Evolutionary conservation across 352 stramenopile genomes (phyloP), one percentile per base, ranked within the genome.

Genomic region (Globisporangium spiculum): DNA sequence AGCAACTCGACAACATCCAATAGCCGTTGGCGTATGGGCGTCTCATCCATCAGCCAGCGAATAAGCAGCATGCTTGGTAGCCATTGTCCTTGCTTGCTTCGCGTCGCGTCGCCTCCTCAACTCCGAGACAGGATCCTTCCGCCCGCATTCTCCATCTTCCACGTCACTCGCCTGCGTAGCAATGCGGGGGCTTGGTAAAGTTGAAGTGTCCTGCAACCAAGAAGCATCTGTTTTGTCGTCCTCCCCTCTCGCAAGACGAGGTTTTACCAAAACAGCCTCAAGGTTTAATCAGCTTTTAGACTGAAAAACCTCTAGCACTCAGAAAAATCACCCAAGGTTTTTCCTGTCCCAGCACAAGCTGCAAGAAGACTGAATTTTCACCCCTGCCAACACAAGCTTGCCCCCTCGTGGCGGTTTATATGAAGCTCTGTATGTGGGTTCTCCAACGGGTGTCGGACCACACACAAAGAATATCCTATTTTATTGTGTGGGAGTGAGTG

Each of bases 301-400:
- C 3, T 4, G 27, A 34, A 62, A 61, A 62, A 44, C 30, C 41
- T 50, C n/a, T 16, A 6, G 0, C 41, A 14, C 6, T 4, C 18
- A 48, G 8, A 57, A 53, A n/a, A 53, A 38, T 65, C 60, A 65
- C 38, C 59, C 60, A 65, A 65, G 60, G 60, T 65, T 65, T 65
- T 65, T 59, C 26, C 12, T 30, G 18, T 44, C n/a, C 24, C 8
- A 50, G 22, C n/a, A 7, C 32, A 38, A 32, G 30, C 4, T 32
- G 27, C 30, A 32, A 32, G 30, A 22, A 56, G 50, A 8, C 50
- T 9, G 20, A 59, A 59, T 60, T 60, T 46, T 63, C 34, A 4
- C 10, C 22, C 22, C 27, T 61, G 55, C 44, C 20, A 27, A 46
- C 27, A 27, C 53, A 32, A 16, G 53, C 44, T 65, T 44, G 38